Percentiles rank a stretch among this genome's conserved stretches.
These are phyloP conservation scores for Citrullus colocynthis DNA, from an alignment of 306 rosid species.

Conservation along the genomic window DNA sequence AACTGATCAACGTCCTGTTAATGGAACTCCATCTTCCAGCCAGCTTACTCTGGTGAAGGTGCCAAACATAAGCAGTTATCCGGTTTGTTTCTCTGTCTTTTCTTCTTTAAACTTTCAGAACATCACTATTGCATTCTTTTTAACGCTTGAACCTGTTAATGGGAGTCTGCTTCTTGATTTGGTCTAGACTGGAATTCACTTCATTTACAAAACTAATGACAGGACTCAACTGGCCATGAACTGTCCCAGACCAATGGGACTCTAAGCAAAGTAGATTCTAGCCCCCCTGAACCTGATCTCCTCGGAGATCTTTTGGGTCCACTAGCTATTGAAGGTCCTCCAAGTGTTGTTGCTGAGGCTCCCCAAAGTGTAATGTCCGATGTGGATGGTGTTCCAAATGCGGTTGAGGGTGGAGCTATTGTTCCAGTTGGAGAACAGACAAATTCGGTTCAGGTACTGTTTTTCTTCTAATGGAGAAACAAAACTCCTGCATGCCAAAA, in stretches of 20 bases:
- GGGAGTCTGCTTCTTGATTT: background rate
- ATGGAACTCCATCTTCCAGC: constrained; percentile 44
- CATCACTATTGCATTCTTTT: background rate
- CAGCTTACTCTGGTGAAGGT: constrained; percentile 75
- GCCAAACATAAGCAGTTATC: constrained; percentile 45
- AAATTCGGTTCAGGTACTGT: constrained; percentile 70
- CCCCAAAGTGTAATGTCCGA: constrained; percentile 33
- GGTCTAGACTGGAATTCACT: background rate
- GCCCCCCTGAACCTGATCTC: constrained; percentile 50
- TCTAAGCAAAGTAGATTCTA: constrained; percentile 41
- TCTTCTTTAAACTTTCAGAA: background rate
- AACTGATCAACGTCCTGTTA: constrained; percentile 58
- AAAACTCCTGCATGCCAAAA: background rate
- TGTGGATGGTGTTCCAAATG: constrained; percentile 31
- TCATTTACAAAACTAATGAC: constrained; percentile 11
- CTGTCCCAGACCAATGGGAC: constrained; percentile 63
- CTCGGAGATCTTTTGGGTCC: constrained; percentile 85
- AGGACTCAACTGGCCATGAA: constrained; percentile 52
- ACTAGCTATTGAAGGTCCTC: constrained; percentile 93
- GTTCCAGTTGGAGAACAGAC: constrained; percentile 78
- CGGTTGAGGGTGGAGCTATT: constrained; percentile 62
- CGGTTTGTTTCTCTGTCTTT: constrained; percentile 30
- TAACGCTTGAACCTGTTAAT: background rate
- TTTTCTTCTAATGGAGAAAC: background rate
- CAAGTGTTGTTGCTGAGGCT: constrained; percentile 30